Conservation (phyloP, 2,329 filamentous ascomycete species). For the Huntiella moniliformis region DNA sequence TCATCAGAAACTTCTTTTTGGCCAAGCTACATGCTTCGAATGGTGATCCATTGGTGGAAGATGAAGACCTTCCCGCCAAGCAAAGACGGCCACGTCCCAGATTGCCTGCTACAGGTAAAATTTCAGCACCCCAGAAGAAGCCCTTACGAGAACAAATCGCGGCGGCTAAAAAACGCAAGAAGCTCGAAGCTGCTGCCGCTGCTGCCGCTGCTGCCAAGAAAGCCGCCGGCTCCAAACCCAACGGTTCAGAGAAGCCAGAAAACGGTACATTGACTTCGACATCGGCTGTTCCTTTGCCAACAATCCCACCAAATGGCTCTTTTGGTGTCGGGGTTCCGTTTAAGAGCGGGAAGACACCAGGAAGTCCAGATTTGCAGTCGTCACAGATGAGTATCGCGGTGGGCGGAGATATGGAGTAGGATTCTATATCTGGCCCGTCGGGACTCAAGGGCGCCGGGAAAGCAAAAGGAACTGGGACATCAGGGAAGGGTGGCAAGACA, state of each 20-base stretch:
- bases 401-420: slow-evolving; percentile 11
- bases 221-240: not conserved
- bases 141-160: slow-evolving; percentile 68
- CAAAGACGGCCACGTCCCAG: slow-evolving; percentile 59
- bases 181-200: slow-evolving; percentile 35
- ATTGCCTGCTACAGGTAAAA: slow-evolving; percentile 59
- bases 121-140: slow-evolving; percentile 65
- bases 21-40: slow-evolving; percentile 71
- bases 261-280: slow-evolving; percentile 7
- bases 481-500: not conserved
- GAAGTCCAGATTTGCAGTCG: slow-evolving; percentile 5
- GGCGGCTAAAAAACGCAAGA: slow-evolving; percentile 75
- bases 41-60: slow-evolving; percentile 50
- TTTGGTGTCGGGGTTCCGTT: not conserved
- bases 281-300: not conserved
- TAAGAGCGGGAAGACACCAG: not conserved
- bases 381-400: slow-evolving; percentile 11
- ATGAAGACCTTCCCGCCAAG: slow-evolving; percentile 85
- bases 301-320: too few relatives aligned
- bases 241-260: slow-evolving; percentile 6
- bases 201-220: slow-evolving; percentile 6
- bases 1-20: slow-evolving; percentile 82
- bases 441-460: not conserved
- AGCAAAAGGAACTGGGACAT: not conserved
- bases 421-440: slow-evolving; percentile 2